Conservation (phyloP, 2,329 filamentous ascomycete species). For the Calonectria montana region DNA sequence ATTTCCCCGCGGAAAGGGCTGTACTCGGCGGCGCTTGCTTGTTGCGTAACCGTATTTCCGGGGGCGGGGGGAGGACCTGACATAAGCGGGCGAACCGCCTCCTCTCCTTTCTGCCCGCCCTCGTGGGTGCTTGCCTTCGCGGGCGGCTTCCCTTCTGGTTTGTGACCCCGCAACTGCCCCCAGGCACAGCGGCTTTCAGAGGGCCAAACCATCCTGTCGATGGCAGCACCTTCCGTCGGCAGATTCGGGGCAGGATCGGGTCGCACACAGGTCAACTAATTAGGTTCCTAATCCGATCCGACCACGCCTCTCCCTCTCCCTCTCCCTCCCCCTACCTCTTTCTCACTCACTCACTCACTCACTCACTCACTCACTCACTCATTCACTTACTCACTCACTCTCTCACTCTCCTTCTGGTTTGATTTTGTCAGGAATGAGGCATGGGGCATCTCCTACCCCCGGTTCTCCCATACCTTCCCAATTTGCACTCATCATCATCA, state of each 20-base stretch:
- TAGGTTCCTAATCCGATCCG: neutral
- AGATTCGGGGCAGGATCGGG: neutral
- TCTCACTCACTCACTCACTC: neutral
- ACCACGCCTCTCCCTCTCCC: neutral
- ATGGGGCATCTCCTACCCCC: neutral
- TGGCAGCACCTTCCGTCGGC: neutral
- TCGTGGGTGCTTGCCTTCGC: neutral
- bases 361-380: no score
- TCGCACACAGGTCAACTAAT: neutral
- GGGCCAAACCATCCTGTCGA: no score
- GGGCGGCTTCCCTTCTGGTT: constrained; percentile 2
- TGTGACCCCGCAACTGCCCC: neutral
- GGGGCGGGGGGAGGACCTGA: no score
- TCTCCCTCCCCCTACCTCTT: neutral
- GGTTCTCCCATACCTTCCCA: neutral
- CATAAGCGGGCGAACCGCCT: neutral
- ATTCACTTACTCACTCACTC: no score
- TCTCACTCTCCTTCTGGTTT: no score
- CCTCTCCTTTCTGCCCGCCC: neutral
- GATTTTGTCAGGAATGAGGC: neutral
- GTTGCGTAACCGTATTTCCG: constrained; percentile 13
- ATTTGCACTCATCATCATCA: no score
- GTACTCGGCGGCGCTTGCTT: constrained; percentile 14
- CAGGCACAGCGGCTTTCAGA: neutral
- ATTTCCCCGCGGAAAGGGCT: neutral